Base-by-base conservation (phyloP, 768 basidiomycete genomes). In the Panus rudis region DNA sequence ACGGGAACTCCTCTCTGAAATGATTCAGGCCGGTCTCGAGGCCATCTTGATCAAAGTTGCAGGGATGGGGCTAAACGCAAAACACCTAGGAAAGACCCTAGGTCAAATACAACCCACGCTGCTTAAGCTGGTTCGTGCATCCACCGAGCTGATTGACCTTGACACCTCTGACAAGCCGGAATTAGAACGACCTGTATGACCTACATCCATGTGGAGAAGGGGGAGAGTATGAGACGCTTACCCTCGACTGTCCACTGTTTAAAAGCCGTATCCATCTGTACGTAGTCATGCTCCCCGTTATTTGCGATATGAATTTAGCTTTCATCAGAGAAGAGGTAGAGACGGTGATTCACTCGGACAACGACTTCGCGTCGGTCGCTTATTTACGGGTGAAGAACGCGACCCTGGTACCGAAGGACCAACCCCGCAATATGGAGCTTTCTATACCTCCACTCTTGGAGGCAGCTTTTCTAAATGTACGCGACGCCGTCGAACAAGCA, bases 131-230 rank as follows among this genome's bases (percentile, higher is more conserved):
- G 92, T 90, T 48, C 46, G 75, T 61, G 12, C 21, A 26, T 25
- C 20, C 19, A 11, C 35, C 12, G n/a, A 2, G 3, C 26, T 25
- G 5, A 10, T 13, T 25, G 2, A 10, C 21, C 10, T 1, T 10
- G 6, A 10, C 30, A 19, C 20, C 27, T 4, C 20, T 38, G 17
- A 17, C 4, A 25, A n/a, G n/a, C n/a, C n/a, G n/a, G n/a, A n/a
- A n/a, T n/a, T 50, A 92, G 90, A 90, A 93, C 58, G 57, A 64
- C 8, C 63, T 78, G 21, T 99, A 92, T 54, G 92, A 92, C 4
- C 82, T 85, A 0, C 96, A 99, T 58, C 75, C 94, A 2, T 97
- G 94, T 49, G 96, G 96, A 8, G 96, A 99, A 65, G 96, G 96
- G 2, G 96, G 96, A 2, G 96, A 99, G 65, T 99, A 97, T 62